A percentile compares a stretch with the other conserved stretches of the same genome.
Evolutionary conservation across 2,329 filamentous ascomycete species (phyloP).

Genomic region (Ophiostoma montium): DNA sequence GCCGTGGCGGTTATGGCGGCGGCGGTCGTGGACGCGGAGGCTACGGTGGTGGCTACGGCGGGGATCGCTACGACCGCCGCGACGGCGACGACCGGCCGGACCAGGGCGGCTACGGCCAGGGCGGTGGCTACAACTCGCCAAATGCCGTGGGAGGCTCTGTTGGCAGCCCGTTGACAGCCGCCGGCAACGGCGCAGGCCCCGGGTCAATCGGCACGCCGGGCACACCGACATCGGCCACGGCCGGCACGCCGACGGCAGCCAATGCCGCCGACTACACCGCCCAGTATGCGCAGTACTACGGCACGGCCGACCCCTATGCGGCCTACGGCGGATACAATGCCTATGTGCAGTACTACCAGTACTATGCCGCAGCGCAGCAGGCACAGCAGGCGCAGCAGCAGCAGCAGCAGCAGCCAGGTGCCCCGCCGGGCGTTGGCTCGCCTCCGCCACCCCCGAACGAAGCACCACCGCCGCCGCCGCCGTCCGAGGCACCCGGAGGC

Average conservation of each 20-base stretch:
- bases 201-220: background rate
- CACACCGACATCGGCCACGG: background rate
- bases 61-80: constrained; percentile 19
- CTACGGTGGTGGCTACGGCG: constrained; percentile 14
- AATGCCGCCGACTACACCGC: constrained; percentile 51
- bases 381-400: constrained; percentile 35
- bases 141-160: constrained; percentile 21
- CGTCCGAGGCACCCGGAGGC: constrained; percentile 37
- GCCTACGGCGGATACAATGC: constrained; percentile 80
- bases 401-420: constrained; percentile 10
- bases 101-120: background rate
- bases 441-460: constrained; percentile 34
- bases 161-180: constrained; percentile 24
- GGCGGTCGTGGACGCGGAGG: constrained; percentile 23
- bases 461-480: constrained; percentile 20
- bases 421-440: constrained; percentile 29
- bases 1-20: constrained; percentile 28
- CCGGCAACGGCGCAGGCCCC: background rate
- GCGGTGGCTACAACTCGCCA: constrained; percentile 23
- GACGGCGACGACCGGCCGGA: background rate
- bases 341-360: constrained; percentile 60
- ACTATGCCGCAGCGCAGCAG: constrained; percentile 42
- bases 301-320: constrained; percentile 60
- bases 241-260: background rate
- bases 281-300: constrained; percentile 76